Evolutionary conservation across 73 alveolate species (phyloP).

Genomic region (Paramecium sexaurelia): DNA sequence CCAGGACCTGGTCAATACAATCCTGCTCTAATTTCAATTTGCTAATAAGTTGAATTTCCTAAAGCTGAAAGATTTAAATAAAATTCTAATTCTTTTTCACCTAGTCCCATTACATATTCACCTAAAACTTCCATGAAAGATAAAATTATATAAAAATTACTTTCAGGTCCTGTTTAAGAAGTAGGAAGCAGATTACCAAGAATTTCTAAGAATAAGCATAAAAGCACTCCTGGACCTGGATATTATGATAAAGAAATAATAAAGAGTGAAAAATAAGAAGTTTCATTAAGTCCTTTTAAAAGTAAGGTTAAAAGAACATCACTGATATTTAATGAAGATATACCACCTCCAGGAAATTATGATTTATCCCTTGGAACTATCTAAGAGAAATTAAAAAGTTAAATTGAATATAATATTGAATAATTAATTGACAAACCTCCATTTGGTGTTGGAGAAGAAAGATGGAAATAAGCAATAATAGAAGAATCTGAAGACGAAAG

Average conservation of each 20-base stretch:
- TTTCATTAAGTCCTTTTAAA: background rate
- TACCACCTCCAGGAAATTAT: constrained; percentile 42
- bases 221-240: constrained; percentile 48
- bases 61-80: constrained; percentile 19
- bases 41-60: background rate
- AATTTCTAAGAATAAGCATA: background rate
- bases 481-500: constrained; percentile 53
- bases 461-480: constrained; percentile 18
- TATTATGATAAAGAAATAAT: background rate
- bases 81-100: background rate
- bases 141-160: background rate
- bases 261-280: background rate
- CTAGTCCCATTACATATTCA: background rate
- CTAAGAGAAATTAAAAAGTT: background rate
- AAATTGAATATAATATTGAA: constrained; percentile 4
- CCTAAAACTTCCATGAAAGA: constrained; percentile 1
- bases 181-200: background rate
- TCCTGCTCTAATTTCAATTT: background rate
- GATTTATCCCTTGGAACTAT: background rate
- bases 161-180: background rate
- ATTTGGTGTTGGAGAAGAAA: constrained; percentile 18
- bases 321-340: background rate
- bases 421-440: background rate
- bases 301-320: background rate
- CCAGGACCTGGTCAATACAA: constrained; percentile 55